phyloP scores from a whole-genome alignment of 139 green algal genomes.

The Limnomonas spitsbergensis region DNA sequence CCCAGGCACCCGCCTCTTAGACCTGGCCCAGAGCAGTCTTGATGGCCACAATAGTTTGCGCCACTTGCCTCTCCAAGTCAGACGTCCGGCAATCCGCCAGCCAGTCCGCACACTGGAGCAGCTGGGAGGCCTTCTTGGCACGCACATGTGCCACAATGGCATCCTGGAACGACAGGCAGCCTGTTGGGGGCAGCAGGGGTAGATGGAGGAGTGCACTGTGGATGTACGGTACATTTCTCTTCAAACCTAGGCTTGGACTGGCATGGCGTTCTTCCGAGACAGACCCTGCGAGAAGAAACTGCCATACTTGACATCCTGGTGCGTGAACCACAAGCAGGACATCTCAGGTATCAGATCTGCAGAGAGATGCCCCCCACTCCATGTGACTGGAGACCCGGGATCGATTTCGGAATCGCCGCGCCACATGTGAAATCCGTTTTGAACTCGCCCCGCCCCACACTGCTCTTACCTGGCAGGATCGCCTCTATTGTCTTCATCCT shows the following conservation, averaged over 20 bases:
- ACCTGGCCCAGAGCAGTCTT: no score
- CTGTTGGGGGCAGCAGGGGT: neutral
- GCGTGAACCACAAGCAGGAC: neutral
- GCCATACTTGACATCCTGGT: neutral
- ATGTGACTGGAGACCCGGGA: no score
- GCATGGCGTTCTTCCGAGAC: neutral
- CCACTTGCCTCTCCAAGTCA: no score
- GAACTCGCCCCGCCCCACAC: no score
- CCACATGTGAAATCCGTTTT: no score
- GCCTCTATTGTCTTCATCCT: neutral
- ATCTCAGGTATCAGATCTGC: neutral
- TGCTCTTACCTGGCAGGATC: no score
- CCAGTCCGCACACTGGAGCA: neutral
- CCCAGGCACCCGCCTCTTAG: no score
- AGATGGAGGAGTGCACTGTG: neutral
- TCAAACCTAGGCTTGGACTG: neutral
- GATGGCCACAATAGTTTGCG: no score
- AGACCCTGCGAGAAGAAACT: neutral
- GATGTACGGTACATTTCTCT: neutral
- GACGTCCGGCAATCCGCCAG: neutral
- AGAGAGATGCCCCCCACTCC: no score
- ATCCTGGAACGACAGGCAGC: neutral
- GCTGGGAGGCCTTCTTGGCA: conserved; percentile 10
- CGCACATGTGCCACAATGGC: neutral
- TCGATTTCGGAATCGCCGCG: no score